A percentile compares a stretch with the other conserved stretches of the same genome.
Evolutionary conservation across 768 basidiomycete genomes (phyloP).

Genomic region (Pisolithus sp.): DNA sequence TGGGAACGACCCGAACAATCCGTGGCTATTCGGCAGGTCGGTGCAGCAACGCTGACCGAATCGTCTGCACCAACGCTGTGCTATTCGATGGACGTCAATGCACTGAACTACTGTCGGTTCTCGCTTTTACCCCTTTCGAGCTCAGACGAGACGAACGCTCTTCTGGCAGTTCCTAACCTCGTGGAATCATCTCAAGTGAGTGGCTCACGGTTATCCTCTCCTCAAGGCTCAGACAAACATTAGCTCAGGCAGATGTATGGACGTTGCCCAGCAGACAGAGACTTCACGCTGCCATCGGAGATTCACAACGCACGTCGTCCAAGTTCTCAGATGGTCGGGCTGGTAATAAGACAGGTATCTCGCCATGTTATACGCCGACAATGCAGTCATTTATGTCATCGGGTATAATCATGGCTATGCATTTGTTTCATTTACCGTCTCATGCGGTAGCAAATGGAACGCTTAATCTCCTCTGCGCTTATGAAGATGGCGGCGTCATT

Average conservation of each 20-base stretch:
- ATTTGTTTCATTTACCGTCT: conserved; percentile 48
- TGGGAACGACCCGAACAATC: conserved; percentile 54
- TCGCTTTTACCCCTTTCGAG: conserved; percentile 44
- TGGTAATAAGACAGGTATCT: conserved; percentile 49
- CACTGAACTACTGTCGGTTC: conserved; percentile 91
- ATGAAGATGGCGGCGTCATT: conserved; percentile 85
- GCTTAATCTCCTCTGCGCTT: conserved; percentile 65
- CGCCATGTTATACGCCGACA: not conserved
- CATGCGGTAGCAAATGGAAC: conserved; percentile 27
- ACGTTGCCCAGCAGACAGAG: conserved; percentile 59
- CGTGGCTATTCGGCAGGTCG: conserved; percentile 42
- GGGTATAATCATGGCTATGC: conserved; percentile 90
- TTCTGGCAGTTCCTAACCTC: conserved; percentile 82
- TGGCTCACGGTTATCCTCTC: not conserved
- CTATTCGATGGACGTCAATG: conserved; percentile 83
- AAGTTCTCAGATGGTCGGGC: conserved; percentile 40
- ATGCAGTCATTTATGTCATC: not conserved
- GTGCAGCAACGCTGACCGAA: conserved; percentile 48
- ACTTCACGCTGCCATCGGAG: conserved; percentile 82
- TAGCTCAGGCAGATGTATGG: conserved; percentile 79
- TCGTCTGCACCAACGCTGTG: conserved; percentile 44
- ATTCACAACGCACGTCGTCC: conserved; percentile 30
- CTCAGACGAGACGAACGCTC: conserved; percentile 28
- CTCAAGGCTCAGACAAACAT: not conserved
- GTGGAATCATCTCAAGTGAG: conserved; percentile 79